These are phyloP conservation scores for Echites panduratus DNA, from an alignment of 257 asterid species.

Conservation along the genomic window DNA sequence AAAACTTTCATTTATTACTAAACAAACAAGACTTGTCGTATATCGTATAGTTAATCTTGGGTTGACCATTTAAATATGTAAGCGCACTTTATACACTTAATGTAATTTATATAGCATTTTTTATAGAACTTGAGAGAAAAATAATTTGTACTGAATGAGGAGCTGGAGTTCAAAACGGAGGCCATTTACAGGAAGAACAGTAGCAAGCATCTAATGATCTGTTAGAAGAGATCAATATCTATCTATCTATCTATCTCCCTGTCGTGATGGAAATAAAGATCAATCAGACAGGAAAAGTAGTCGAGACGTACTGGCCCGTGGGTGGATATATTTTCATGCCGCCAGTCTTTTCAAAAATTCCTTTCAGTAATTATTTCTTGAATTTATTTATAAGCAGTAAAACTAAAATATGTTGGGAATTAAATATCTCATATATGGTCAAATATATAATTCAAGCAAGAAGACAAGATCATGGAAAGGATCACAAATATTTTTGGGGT, in stretches of 20 bases:
- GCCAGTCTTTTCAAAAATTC: neutral
- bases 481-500: neutral
- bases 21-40: too few species aligned
- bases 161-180: neutral
- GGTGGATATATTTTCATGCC: neutral
- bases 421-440: too few species aligned
- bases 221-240: neutral
- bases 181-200: neutral
- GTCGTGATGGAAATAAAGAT: neutral
- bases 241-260: neutral
- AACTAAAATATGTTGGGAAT: too few species aligned
- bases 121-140: neutral
- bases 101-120: too few species aligned
- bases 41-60: too few species aligned
- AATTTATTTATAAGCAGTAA: too few species aligned
- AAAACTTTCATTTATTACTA: too few species aligned
- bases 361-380: neutral
- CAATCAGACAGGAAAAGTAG: too few species aligned
- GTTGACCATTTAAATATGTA: too few species aligned
- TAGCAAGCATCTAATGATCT: neutral
- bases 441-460: neutral
- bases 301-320: neutral
- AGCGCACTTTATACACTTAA: too few species aligned
- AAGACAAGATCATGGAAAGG: neutral
- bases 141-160: too few species aligned